phyloP scores from a whole-genome alignment of 768 basidiomycete species.

The Dioszegia hungarica region DNA sequence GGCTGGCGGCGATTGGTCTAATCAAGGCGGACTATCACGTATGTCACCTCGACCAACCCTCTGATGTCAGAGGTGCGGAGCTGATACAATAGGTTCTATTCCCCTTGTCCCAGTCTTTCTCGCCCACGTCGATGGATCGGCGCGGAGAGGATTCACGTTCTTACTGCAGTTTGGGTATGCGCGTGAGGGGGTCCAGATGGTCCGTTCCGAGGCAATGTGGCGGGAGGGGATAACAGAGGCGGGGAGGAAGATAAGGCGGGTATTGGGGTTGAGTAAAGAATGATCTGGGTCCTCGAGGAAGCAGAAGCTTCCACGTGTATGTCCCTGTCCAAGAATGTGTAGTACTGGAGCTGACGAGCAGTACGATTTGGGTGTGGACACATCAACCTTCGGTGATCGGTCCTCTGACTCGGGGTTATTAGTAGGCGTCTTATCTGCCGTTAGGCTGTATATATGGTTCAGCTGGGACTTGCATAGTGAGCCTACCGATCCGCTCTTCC shows the following conservation, averaged over 20 bases:
- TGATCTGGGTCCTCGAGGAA: slow-evolving; percentile 3
- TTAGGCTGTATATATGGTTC: neutral
- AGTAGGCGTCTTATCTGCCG: neutral
- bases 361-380: slow-evolving; percentile 1
- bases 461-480: neutral
- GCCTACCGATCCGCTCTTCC: no score
- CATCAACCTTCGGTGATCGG: slow-evolving; percentile 2
- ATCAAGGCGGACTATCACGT: slow-evolving; percentile 13
- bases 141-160: slow-evolving; percentile 33
- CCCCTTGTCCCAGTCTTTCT: slow-evolving; percentile 38
- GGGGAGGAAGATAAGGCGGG: neutral
- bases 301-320: no score
- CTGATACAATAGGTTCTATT: slow-evolving; percentile 28
- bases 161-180: slow-evolving; percentile 31
- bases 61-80: neutral
- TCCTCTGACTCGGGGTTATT: neutral
- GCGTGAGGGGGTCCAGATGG: no score
- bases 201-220: neutral
- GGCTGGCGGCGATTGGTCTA: neutral
- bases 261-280: neutral
- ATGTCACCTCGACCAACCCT: neutral
- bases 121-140: slow-evolving; percentile 28
- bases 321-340: no score
- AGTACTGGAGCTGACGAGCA: neutral
- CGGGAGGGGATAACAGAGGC: neutral